A percentile compares a stretch with the other conserved stretches of the same genome.
These are phyloP conservation scores for Lotmaria passim DNA, from an alignment of 208 protist species.

Conservation along the genomic window DNA sequence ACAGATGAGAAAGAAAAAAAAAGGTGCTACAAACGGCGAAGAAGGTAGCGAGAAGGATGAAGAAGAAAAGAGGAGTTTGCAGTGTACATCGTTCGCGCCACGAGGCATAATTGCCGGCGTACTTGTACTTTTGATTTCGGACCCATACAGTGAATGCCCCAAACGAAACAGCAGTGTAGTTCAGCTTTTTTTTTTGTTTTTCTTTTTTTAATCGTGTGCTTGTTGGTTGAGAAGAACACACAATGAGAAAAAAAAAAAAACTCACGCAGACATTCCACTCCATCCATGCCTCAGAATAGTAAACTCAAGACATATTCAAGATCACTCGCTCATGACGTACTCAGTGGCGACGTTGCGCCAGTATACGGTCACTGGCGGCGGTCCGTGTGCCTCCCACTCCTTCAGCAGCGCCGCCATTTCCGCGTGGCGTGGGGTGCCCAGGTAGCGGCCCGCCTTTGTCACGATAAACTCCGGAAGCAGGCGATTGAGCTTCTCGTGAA, in stretches of 20 bases:
- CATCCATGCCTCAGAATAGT: too few species aligned
- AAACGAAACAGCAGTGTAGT: too few species aligned
- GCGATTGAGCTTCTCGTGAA: conserved; percentile 71
- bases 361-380: conserved; percentile 57
- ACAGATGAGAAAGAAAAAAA: too few species aligned
- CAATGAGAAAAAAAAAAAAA: too few species aligned
- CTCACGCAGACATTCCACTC: neutral
- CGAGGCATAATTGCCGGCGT: too few species aligned
- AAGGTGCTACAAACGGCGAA: too few species aligned
- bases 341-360: conserved; percentile 39
- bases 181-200: too few species aligned
- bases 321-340: conserved; percentile 15
- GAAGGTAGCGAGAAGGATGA: neutral
- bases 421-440: conserved; percentile 44
- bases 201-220: neutral
- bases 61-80: conserved; percentile 17
- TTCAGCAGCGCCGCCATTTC: conserved; percentile 64
- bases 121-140: too few species aligned
- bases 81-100: neutral
- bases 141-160: too few species aligned
- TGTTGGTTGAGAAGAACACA: neutral
- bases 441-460: conserved; percentile 60
- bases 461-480: conserved; percentile 70
- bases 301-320: too few species aligned
- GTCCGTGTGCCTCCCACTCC: conserved; percentile 55